These are phyloP conservation scores for Penicillium sp. DNA, from an alignment of 2,329 filamentous ascomycete genomes.

Conservation along the genomic window DNA sequence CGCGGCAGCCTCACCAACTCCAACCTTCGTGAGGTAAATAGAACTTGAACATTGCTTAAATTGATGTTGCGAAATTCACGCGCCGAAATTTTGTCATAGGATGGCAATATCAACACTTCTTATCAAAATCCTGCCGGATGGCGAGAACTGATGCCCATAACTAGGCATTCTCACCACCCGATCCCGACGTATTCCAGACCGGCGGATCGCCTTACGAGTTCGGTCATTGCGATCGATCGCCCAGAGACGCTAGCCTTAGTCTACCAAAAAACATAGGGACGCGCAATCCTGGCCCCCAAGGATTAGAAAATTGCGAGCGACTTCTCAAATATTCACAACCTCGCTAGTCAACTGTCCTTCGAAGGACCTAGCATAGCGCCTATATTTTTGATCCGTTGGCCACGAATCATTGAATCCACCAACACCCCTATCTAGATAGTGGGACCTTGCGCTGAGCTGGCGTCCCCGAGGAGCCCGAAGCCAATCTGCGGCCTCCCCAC, in stretches of 20 bases:
- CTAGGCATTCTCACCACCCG: not conserved
- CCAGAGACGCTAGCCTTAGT: slow-evolving; percentile 3
- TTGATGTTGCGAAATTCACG: too few relatives aligned
- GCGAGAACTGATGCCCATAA: not conserved
- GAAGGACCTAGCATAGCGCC: not conserved
- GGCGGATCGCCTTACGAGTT: not conserved
- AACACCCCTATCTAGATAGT: too few relatives aligned
- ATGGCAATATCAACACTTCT: too few relatives aligned
- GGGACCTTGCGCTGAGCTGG: not conserved
- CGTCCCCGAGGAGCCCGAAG: not conserved
- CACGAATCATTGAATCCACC: not conserved
- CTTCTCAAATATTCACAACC: not conserved
- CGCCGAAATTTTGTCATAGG: too few relatives aligned
- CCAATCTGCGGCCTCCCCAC: slow-evolving; percentile 2
- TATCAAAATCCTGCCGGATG: too few relatives aligned
- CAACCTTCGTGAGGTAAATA: too few relatives aligned
- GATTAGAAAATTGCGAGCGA: not conserved
- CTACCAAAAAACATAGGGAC: not conserved
- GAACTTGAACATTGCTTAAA: too few relatives aligned
- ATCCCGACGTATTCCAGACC: not conserved
- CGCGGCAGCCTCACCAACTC: too few relatives aligned
- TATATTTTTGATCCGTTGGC: not conserved
- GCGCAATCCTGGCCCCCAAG: not conserved
- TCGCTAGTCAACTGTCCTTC: too few relatives aligned
- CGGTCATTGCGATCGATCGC: slow-evolving; percentile 11